Base-by-base conservation (phyloP, 805 yeast genomes). In the Saccharomycopsis babjevae region DNA sequence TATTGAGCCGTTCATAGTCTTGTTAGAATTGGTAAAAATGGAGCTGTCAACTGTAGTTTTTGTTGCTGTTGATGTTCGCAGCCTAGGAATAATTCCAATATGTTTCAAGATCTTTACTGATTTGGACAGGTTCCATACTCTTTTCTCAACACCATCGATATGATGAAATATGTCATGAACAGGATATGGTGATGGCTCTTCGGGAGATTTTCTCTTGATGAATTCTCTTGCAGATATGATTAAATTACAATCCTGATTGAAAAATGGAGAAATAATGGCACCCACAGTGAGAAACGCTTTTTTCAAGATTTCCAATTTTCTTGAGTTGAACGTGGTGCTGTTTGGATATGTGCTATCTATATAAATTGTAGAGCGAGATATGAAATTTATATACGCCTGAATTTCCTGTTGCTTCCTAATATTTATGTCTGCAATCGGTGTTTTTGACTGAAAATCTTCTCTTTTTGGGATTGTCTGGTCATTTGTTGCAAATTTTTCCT, bases 91-190 rank as follows among this genome's bases (percentile, higher is more conserved):
- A 11, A 57, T 32, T 16, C 64, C 64, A 38, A 57, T 36, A 20
- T 54, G 39, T 16, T 57, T 59, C 13, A 59, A 50, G 15, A 59
- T 40, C 10, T 52, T 56, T 7, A 42, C 38, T 1, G 52, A 34
- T 20, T 62, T 62, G 11, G 20, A 20, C 39, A 28, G 57, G 32
- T 22, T 52, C 64, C 64, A 62, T 4, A 62, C 64, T 28, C 60
- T 30, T n/a, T 25, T 50, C 7, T 50, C 56, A 10, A 43, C 22
- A 2, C 62, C 62, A 32, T 62, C 60, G 4, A 62, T 54, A 16
- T 60, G 38, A n/a, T 25, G 18, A 32, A 59, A 62, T 8, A 62
- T 57, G 18, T 62, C 62, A 40, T 39, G 30, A 8, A 36, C 30
- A 13, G 64, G 59, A 46, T 62, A 62, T n/a, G 15, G 50, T 16